Evolutionary conservation across 2,329 filamentous ascomycete species (phyloP).

Genomic region (Exophiala sp.): DNA sequence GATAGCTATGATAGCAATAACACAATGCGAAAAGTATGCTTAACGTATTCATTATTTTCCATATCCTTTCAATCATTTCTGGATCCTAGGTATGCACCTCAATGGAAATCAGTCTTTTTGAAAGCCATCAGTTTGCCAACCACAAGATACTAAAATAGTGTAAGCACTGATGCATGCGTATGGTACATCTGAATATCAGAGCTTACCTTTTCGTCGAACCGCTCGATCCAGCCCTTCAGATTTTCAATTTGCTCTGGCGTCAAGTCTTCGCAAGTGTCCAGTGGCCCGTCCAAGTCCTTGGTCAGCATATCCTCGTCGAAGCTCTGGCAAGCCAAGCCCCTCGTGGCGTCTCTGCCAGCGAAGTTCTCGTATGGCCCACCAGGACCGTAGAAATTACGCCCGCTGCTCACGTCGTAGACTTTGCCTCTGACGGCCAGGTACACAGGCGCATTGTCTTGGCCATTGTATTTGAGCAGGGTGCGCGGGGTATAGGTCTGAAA

Average conservation of each 20-base stretch:
- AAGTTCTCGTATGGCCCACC: constrained; percentile 96
- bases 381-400: constrained; percentile 92
- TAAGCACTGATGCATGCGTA: not conserved
- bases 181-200: not conserved
- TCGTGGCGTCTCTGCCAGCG: constrained; percentile 82
- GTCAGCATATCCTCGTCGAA: constrained; percentile 97
- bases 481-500: constrained; percentile 82
- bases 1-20: constrained; percentile 21
- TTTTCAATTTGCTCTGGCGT: constrained; percentile 75
- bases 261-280: constrained; percentile 72
- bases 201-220: constrained; percentile 72
- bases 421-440: constrained; percentile 88
- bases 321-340: constrained; percentile 83
- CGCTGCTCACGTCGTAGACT: constrained; percentile 84
- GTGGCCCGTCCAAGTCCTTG: constrained; percentile 76
- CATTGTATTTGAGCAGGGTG: constrained; percentile 83
- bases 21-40: constrained; percentile 11
- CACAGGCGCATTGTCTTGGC: constrained; percentile 67
- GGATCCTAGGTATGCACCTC: not conserved
- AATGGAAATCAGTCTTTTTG: constrained; percentile 46
- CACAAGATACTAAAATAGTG: constrained; percentile 64
- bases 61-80: not conserved
- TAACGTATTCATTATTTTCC: not conserved
- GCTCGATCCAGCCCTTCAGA: constrained; percentile 85
- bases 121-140: constrained; percentile 75